phyloP scores from a whole-genome alignment of 495 filamentous ascomycete genomes.

The Pseudomonodictys pantanalensis region DNA sequence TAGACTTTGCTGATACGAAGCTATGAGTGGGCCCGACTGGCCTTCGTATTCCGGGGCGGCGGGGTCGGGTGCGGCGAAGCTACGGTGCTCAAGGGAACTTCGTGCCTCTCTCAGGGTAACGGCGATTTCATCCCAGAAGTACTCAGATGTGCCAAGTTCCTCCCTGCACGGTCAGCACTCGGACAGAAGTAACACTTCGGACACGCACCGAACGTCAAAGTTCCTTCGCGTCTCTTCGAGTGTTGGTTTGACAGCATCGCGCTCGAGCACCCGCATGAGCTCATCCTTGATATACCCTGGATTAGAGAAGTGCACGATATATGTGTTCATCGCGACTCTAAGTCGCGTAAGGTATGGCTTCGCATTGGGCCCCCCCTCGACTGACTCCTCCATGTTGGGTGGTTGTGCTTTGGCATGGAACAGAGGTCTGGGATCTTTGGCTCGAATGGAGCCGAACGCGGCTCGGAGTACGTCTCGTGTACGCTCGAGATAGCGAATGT shows the following conservation, averaged over 20 bases:
- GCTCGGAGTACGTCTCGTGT: too few relatives aligned
- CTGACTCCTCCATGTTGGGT: slow-evolving; percentile 3
- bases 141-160: slow-evolving; percentile 33
- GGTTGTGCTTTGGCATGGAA: background rate
- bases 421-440: too few relatives aligned
- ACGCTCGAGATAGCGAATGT: too few relatives aligned
- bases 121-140: slow-evolving; percentile 40
- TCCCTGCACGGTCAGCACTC: slow-evolving; percentile 13
- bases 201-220: slow-evolving; percentile 24
- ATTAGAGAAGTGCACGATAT: slow-evolving; percentile 39
- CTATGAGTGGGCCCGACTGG: slow-evolving; percentile 56
- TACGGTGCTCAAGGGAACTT: slow-evolving; percentile 40
- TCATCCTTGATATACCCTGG: slow-evolving; percentile 37
- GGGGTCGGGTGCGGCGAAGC: slow-evolving; percentile 39
- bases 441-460: background rate
- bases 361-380: background rate
- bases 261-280: slow-evolving; percentile 39
- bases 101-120: slow-evolving; percentile 38
- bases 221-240: slow-evolving; percentile 32
- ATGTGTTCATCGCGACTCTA: slow-evolving; percentile 37
- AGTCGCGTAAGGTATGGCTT: slow-evolving; percentile 32
- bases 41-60: slow-evolving; percentile 39
- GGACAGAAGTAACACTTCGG: background rate
- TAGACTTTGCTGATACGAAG: slow-evolving; percentile 68
- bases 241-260: slow-evolving; percentile 35